Percentiles rank a stretch among this genome's conserved stretches.
phyloP scores from a whole-genome alignment of 1,284 basidiomycete genomes.

The Paramarasmius palmivorus region DNA sequence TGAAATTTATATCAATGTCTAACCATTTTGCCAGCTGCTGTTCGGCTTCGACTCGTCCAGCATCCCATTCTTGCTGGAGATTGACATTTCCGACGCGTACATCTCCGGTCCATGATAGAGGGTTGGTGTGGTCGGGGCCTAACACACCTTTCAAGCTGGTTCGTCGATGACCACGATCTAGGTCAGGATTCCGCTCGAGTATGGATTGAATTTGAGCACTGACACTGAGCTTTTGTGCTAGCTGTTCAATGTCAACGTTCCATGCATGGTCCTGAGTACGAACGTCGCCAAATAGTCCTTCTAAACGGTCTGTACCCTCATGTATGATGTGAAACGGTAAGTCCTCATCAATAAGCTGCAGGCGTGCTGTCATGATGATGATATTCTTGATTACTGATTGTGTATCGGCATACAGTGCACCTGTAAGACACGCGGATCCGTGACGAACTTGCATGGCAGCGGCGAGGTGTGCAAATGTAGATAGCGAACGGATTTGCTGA shows the following conservation, averaged over 20 bases:
- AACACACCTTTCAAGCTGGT: conserved; percentile 18
- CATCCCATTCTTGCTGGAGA: conserved; percentile 18
- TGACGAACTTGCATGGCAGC: conserved; percentile 23
- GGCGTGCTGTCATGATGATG: conserved; percentile 20
- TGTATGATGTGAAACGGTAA: conserved; percentile 23
- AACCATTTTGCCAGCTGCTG: conserved; percentile 17
- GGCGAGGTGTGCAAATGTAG: conserved; percentile 27
- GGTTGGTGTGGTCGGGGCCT: conserved; percentile 32
- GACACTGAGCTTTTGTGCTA: conserved; percentile 27
- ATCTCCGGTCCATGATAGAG: conserved; percentile 27
- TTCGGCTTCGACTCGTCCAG: conserved; percentile 19
- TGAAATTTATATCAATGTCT: conserved; percentile 15
- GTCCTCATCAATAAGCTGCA: conserved; percentile 19
- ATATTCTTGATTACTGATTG: conserved; percentile 29
- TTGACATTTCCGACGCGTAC: conserved; percentile 24
- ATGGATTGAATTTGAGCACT: conserved; percentile 23
- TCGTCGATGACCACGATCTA: conserved; percentile 23
- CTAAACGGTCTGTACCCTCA: conserved; percentile 32
- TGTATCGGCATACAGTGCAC: conserved; percentile 26
- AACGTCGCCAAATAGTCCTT: conserved; percentile 26
- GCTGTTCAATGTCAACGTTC: conserved; percentile 31
- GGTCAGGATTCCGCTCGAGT: conserved; percentile 25
- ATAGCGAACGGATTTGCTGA: conserved; percentile 25
- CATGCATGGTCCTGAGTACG: conserved; percentile 31
- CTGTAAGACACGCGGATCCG: conserved; percentile 20